Conservation (phyloP, 768 basidiomycete genomes). For the Podaxis sp. region DNA sequence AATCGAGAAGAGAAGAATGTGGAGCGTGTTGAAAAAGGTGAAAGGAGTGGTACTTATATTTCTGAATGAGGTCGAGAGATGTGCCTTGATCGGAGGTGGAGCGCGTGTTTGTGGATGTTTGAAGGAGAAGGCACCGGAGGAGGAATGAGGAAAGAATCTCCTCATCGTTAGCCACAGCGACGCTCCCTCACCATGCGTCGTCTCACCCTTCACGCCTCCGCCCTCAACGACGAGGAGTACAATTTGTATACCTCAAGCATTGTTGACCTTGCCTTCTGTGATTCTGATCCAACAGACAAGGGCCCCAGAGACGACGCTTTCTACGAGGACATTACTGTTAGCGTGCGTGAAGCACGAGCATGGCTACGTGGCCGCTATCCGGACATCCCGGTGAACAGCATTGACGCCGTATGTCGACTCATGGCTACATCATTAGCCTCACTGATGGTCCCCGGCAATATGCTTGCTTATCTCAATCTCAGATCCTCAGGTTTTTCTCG, state of each 20-base stretch:
- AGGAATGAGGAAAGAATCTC: not conserved
- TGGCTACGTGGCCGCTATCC: slow-evolving; percentile 76
- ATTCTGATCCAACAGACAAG: slow-evolving; percentile 27
- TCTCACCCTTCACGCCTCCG: slow-evolving; percentile 70
- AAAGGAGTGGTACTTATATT: too few relatives aligned
- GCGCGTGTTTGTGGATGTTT: slow-evolving; percentile 1
- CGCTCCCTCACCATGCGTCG: slow-evolving; percentile 44
- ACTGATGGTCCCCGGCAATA: not conserved
- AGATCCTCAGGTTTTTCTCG: slow-evolving; percentile 69
- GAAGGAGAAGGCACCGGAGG: not conserved
- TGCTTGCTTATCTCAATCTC: slow-evolving; percentile 1
- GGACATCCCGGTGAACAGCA: slow-evolving; percentile 44
- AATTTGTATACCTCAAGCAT: slow-evolving; percentile 62
- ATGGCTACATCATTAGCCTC: not conserved
- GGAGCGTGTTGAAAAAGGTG: too few relatives aligned
- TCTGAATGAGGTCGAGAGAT: too few relatives aligned
- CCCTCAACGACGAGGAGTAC: slow-evolving; percentile 77
- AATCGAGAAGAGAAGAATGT: too few relatives aligned
- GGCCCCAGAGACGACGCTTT: slow-evolving; percentile 40
- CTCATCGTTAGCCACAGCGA: slow-evolving; percentile 8
- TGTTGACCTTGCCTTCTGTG: slow-evolving; percentile 44
- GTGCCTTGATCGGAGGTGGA: not conserved
- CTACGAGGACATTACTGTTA: slow-evolving; percentile 54
- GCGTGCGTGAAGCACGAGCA: slow-evolving; percentile 67
- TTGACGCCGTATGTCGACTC: slow-evolving; percentile 55